Percentiles rank a stretch among this genome's conserved stretches.
Evolutionary conservation across 108 stramenopile genomes (phyloP).

Genomic region (Fragilaria crotonensis): DNA sequence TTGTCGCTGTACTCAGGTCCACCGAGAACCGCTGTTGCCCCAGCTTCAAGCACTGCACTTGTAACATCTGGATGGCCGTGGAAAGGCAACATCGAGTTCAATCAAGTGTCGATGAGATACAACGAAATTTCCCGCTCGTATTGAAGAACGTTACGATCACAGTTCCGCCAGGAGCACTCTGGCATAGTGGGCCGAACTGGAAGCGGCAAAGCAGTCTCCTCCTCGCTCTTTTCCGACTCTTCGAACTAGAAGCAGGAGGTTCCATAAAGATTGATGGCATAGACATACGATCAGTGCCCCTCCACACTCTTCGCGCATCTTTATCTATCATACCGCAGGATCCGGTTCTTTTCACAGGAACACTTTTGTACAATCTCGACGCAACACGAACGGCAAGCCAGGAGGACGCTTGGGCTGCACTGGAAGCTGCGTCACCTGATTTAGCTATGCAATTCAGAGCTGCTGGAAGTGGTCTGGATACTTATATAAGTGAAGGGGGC

Average conservation of each 20-base stretch:
- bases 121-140: constrained; percentile 48
- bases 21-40: constrained; percentile 1
- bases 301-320: constrained; percentile 64
- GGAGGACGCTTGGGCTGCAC: constrained; percentile 68
- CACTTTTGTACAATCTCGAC: constrained; percentile 83
- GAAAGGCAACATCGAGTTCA: constrained; percentile 59
- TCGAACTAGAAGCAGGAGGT: constrained; percentile 58
- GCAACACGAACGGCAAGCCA: constrained; percentile 54
- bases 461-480: constrained; percentile 33
- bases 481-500: constrained; percentile 71
- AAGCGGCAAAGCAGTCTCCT: constrained; percentile 82
- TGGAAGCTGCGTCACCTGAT: constrained; percentile 69
- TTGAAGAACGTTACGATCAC: constrained; percentile 44
- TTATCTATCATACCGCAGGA: constrained; percentile 95
- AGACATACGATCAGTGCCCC: constrained; percentile 71
- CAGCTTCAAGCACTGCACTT: constrained; percentile 22
- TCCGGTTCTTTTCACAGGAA: constrained; percentile 89
- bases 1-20: constrained; percentile 2
- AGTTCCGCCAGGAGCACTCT: constrained; percentile 55
- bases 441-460: constrained; percentile 42
- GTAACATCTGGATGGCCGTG: constrained; percentile 64
- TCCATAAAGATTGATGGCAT: constrained; percentile 87
- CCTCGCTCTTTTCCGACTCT: constrained; percentile 83
- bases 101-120: constrained; percentile 73
- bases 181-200: constrained; percentile 62